Base-by-base conservation (phyloP, 345 rosid genomes). In the Mangifera indica region DNA sequence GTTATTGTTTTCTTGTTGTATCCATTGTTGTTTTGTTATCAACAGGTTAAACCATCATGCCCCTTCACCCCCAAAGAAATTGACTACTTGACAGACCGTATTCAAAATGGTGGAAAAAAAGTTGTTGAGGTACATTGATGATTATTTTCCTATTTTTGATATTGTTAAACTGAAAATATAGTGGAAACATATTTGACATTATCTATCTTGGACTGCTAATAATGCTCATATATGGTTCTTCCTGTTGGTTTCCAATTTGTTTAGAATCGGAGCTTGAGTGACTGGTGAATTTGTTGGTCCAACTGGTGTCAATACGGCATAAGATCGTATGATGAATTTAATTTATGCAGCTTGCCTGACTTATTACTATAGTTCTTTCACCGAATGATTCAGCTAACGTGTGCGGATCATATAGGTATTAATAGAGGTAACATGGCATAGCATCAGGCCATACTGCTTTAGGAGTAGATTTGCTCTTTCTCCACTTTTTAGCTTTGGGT, bases 31-130 rank as follows among this genome's bases (percentile, higher is more conserved):
- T 69, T 77, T 15, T 17, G 44, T 13, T 11, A 62, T 72, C 25
- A 76, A 62, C 78, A 95, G 99, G 91, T 91, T 74, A 92, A 86
- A 81, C 98, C 98, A 68, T 77, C 94, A 48, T 85, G 89, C 79
- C 81, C 94, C 8, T 92, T 92, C 83, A 91, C 89, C 42, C 88
- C 79, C 32, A 82, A 86, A 59, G 99, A 95, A 84, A 84, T 88
- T 4, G 94, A 88, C 21, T 87, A 88, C 82, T 82, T 95, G 82
- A 95, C 97, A 2, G 74, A 84, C 78, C 99, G 98, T 64, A 92
- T 95, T 77, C 98, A 95, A 78, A 95, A 95, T 61, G 99, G 99
- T 60, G 99, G 99, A 45, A 92, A 96, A 70, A 98, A 95, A 81
- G 97, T 95, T 65, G 99, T 91, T 10, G 97, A 91, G 95, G 97